phyloP scores from a whole-genome alignment of 2,329 filamentous ascomycete genomes.

The Thermoascus crustaceus region DNA sequence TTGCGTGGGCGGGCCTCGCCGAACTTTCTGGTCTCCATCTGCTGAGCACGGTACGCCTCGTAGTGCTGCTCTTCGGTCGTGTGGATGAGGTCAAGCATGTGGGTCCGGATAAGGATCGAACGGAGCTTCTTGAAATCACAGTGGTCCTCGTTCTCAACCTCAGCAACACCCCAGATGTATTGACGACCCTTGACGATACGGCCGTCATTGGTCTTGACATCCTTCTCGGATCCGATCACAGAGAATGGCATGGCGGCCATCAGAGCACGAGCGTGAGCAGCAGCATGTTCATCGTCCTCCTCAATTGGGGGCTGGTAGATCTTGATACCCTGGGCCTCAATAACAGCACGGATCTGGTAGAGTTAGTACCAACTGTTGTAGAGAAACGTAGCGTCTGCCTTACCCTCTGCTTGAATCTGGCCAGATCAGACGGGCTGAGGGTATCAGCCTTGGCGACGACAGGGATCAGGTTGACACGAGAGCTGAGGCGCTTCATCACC shows the following conservation, averaged over 20 bases:
- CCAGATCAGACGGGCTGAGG: conserved; percentile 81
- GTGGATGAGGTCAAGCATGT: conserved; percentile 99
- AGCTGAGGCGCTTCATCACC: conserved; percentile 98
- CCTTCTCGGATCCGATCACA: conserved; percentile 98
- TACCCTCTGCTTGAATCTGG: conserved; percentile 92
- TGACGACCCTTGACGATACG: conserved; percentile 98
- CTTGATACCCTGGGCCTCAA: conserved; percentile 98
- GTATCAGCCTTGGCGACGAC: conserved; percentile 99
- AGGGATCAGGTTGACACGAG: conserved; percentile 95
- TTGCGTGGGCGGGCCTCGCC: conserved; percentile 95
- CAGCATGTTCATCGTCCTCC: conserved; percentile 95
- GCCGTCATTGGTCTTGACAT: conserved; percentile 91
- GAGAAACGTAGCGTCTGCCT: conserved; percentile 19
- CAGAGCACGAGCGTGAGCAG: conserved; percentile 85
- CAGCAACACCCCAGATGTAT: conserved; percentile 98
- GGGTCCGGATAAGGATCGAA: conserved; percentile 95
- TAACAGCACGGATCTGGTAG: conserved; percentile 76
- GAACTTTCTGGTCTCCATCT: conserved; percentile 99
- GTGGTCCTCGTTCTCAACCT: conserved; percentile 99
- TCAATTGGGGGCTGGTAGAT: conserved; percentile 97
- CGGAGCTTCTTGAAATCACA: conserved; percentile 99
- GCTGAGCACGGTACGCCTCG: conserved; percentile 96
- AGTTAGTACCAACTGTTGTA: conserved; percentile 20
- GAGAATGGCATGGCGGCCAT: conserved; percentile 98
- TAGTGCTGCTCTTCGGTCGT: conserved; percentile 99